phyloP scores from a whole-genome alignment of 306 rosid genomes.

The Dryas drummondii region DNA sequence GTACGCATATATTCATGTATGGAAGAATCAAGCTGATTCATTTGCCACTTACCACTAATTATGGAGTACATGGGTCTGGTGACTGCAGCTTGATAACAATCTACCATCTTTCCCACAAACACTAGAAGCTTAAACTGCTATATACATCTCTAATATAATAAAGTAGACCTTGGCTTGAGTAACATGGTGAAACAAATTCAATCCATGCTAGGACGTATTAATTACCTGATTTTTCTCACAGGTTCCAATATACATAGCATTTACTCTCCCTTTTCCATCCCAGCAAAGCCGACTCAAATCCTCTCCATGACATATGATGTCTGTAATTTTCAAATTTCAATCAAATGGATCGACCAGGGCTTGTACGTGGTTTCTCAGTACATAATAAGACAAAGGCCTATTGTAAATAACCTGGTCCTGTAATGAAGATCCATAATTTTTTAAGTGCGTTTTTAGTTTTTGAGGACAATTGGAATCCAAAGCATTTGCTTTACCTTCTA shows the following conservation, averaged over 20 bases:
- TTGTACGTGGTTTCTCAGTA: constrained; percentile 17
- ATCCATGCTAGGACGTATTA: background rate
- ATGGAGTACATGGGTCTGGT: background rate
- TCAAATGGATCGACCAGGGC: background rate
- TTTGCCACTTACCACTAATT: background rate
- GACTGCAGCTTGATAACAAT: constrained; percentile 15
- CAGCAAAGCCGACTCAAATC: constrained; percentile 14
- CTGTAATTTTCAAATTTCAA: constrained; percentile 5
- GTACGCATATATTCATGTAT: background rate
- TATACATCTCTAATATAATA: background rate
- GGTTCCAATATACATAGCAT: constrained; percentile 22
- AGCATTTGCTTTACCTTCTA: constrained; percentile 11
- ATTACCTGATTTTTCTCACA: constrained; percentile 29
- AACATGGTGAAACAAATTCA: background rate
- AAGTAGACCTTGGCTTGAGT: background rate
- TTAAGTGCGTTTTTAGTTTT: background rate
- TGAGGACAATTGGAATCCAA: background rate
- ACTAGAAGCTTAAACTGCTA: background rate
- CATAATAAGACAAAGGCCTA: constrained; percentile 21
- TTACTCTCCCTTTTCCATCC: constrained; percentile 20
- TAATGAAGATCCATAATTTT: background rate
- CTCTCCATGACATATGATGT: constrained; percentile 2
- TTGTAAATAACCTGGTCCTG: constrained; percentile 27
- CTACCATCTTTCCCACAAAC: constrained; percentile 4
- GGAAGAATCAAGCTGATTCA: background rate